These are phyloP conservation scores for Penicillium sumatraense DNA, from an alignment of 2,329 filamentous ascomycete species.

Conservation along the genomic window DNA sequence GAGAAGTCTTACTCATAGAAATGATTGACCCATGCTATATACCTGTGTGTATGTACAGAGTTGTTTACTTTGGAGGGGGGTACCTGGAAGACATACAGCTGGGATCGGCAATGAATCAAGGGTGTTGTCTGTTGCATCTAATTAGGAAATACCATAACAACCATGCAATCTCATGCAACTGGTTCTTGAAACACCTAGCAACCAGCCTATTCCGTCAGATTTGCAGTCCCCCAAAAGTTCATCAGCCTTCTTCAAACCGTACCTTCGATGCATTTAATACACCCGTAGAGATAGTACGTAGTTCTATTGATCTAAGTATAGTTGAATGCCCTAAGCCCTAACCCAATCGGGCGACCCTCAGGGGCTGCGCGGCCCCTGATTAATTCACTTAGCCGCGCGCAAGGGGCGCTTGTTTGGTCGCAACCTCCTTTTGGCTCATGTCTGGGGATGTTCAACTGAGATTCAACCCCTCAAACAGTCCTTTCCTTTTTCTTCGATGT, in stretches of 20 bases:
- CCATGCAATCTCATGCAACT: neutral
- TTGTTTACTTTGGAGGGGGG: too few species aligned
- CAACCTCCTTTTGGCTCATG: conserved; percentile 38
- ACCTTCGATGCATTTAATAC: too few species aligned
- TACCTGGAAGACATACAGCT: neutral
- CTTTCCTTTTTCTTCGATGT: neutral
- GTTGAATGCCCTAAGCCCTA: conserved; percentile 15
- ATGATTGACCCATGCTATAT: too few species aligned
- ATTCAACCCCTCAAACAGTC: conserved; percentile 2
- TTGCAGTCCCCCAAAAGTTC: too few species aligned
- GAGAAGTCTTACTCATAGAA: too few species aligned
- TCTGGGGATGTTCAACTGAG: conserved; percentile 32
- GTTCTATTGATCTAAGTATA: neutral
- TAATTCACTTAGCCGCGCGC: conserved; percentile 38
- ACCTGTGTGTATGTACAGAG: too few species aligned
- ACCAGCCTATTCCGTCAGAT: neutral
- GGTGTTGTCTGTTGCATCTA: neutral
- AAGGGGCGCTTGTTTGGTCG: conserved; percentile 43
- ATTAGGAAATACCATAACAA: conserved; percentile 5
- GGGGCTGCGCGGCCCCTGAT: conserved; percentile 18
- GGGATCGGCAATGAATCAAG: conserved; percentile 3
- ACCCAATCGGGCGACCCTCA: conserved; percentile 12
- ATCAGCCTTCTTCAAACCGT: too few species aligned
- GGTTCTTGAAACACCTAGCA: neutral
- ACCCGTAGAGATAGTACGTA: too few species aligned